These are phyloP conservation scores for Populus hybrid DNA, from an alignment of 441 rosid genomes.

Conservation along the genomic window DNA sequence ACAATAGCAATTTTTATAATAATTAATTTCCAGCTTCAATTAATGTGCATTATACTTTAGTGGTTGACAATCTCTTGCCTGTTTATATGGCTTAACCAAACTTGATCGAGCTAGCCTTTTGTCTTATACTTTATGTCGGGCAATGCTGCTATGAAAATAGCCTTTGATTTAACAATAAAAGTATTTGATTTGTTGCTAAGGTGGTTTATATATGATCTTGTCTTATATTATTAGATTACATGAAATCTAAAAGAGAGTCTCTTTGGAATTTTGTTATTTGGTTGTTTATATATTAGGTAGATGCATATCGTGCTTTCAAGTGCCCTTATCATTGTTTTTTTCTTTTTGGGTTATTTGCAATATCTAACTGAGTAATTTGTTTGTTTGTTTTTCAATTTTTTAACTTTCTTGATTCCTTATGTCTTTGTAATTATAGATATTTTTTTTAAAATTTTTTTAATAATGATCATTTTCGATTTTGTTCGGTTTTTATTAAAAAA, in stretches of 20 bases:
- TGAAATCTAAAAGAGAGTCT: neutral
- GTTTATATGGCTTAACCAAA: too few relatives aligned
- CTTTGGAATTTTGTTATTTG: constrained; percentile 17
- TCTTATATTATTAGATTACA: too few relatives aligned
- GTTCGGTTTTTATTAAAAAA: too few relatives aligned
- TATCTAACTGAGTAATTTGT: neutral
- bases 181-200: too few relatives aligned
- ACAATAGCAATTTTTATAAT: neutral
- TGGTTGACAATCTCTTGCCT: neutral
- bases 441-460: too few relatives aligned
- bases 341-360: neutral
- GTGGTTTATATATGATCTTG: too few relatives aligned
- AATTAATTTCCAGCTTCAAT: neutral
- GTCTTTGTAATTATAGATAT: neutral
- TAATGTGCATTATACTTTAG: neutral
- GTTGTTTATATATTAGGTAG: constrained; percentile 1
- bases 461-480: too few relatives aligned
- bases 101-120: neutral
- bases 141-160: too few relatives aligned
- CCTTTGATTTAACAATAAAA: too few relatives aligned
- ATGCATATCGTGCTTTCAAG: neutral
- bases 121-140: neutral
- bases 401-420: neutral
- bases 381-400: neutral
- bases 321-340: constrained; percentile 1